Base-by-base conservation (phyloP, 108 stramenopile genomes). In the Chaetoceros tenuissimus region DNA sequence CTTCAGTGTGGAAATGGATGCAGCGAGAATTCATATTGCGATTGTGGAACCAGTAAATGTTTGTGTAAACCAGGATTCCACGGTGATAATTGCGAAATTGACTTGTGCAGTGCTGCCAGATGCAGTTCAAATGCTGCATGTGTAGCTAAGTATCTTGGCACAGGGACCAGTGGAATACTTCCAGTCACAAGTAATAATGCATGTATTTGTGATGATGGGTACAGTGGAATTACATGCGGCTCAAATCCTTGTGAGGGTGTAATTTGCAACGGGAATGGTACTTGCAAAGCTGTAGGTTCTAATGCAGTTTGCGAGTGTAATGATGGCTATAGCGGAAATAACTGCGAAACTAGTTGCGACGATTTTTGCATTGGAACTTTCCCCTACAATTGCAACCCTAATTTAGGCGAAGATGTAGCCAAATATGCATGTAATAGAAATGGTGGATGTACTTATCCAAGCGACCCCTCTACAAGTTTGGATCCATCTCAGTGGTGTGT, bases 21-120 rank as follows among this genome's bases (percentile, higher is more conserved):
- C 53, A 28, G 51, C 30, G 19, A 48, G 13, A 67, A 40, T 18
- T 62, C 62, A 5, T 81, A 57, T 63, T 81, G 80, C 53, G 73
- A 81, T 60, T 81, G 80, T 46, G 71, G 76, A 30, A 59, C 73
- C 27, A 63, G 30, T n/a, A 71, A 46, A 0, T 81, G 80, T 63
- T 21, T 67, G 40, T 74, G 67, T 55, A 76, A 72, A 34, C 66
- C 69, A n/a, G 80, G 80, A 1, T 77, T 68, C 34, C 46, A 53
- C 1, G 73, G 72, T 3, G 51, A 46, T 46, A 43, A 55, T 31
- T 72, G 70, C n/a, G 66, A 22, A 2, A 63, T 76, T 20, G 72
- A 77, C 48, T n/a, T 81, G 3, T 81, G 80, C 51, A n/a, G n/a
- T n/a, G 64, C 72, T 31, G 72, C 72, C 16, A 56, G 69, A 26